Conservation (phyloP, 257 asterid genomes). For the Solanum pinnatisectum region DNA sequence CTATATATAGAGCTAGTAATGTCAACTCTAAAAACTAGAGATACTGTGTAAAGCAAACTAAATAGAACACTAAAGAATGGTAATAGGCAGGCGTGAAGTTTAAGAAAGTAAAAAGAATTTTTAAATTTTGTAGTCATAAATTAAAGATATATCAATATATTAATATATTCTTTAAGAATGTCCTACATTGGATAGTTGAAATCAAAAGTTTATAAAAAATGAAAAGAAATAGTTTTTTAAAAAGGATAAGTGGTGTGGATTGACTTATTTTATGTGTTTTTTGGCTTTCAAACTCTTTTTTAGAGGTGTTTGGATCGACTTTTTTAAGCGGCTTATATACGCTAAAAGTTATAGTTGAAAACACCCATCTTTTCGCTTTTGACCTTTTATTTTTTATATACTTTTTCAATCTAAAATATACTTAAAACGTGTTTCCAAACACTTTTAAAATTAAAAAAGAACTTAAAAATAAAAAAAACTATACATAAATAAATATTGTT, state of each 20-base stretch:
- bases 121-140: too few relatives aligned
- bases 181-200: too few relatives aligned
- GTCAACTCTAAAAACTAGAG: not conserved
- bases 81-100: not conserved
- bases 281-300: not conserved
- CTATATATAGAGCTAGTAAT: not conserved
- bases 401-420: not conserved
- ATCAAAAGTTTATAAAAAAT: too few relatives aligned
- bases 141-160: too few relatives aligned
- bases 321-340: too few relatives aligned
- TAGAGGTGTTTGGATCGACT: not conserved
- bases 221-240: not conserved
- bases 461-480: too few relatives aligned
- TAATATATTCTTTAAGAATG: too few relatives aligned
- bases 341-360: not conserved
- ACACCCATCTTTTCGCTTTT: not conserved
- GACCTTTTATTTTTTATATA: not conserved
- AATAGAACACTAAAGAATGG: too few relatives aligned
- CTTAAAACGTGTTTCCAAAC: not conserved
- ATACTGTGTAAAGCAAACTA: too few relatives aligned
- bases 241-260: too few relatives aligned
- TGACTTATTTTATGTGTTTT: not conserved
- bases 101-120: not conserved
- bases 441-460: too few relatives aligned
- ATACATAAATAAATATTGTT: too few relatives aligned